Evolutionary conservation across 192 early-diverging fungal species (phyloP).

Genomic region (Coemansia sp.): DNA sequence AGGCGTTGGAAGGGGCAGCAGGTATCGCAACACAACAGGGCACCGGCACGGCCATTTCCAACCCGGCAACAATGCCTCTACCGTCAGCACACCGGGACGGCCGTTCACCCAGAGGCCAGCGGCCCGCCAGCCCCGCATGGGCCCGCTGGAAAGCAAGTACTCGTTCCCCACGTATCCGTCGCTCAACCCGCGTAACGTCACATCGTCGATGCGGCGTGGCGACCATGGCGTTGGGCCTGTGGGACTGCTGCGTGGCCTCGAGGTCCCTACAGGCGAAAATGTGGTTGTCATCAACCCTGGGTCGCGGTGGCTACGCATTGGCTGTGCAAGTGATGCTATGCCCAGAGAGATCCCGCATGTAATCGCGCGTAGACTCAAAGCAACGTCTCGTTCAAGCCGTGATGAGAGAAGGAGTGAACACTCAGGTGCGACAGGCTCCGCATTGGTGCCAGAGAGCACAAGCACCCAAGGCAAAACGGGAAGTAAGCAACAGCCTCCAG

Average conservation of each 20-base stretch:
- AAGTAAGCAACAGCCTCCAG: neutral
- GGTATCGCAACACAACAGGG: neutral
- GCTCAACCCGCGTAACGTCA: constrained; percentile 32
- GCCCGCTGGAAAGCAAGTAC: constrained; percentile 38
- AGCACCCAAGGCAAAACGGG: neutral
- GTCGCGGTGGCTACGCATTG: constrained; percentile 80
- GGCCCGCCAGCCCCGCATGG: constrained; percentile 11
- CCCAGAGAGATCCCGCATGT: constrained; percentile 78
- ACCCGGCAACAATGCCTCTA: neutral
- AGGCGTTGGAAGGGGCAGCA: constrained; percentile 2
- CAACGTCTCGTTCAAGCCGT: neutral
- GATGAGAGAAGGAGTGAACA: neutral
- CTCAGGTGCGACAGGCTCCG: neutral
- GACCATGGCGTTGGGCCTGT: constrained; percentile 28
- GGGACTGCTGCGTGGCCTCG: constrained; percentile 6
- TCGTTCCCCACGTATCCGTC: constrained; percentile 45
- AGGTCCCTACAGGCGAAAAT: constrained; percentile 57
- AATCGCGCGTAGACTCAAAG: constrained; percentile 68
- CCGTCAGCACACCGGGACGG: constrained; percentile 2
- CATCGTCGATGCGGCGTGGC: constrained; percentile 35
- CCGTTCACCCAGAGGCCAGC: neutral
- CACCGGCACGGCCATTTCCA: neutral
- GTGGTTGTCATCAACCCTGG: constrained; percentile 88
- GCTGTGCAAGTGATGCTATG: constrained; percentile 79
- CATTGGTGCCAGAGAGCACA: neutral